Percentiles rank a stretch among this genome's conserved stretches.
These are phyloP conservation scores for Aethionema arabicum DNA, from an alignment of 345 rosid genomes.

Conservation along the genomic window DNA sequence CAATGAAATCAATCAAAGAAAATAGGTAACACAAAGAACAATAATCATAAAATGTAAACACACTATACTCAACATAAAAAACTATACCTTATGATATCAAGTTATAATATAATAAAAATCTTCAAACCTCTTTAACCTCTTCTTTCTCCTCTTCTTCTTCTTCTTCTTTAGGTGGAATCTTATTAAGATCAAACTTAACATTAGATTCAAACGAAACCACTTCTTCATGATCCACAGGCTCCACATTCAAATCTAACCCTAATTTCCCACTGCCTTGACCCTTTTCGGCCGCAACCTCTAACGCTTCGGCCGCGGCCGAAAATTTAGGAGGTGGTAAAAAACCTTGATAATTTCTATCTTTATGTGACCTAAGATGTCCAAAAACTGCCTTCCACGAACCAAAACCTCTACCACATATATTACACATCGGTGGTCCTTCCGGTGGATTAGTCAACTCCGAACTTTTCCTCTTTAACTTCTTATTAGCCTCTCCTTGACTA, in stretches of 20 bases:
- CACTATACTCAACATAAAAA: too few relatives aligned
- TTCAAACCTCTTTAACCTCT: background rate
- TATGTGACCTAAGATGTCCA: constrained; percentile 44
- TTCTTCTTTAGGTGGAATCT: constrained; percentile 26
- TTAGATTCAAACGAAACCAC: background rate
- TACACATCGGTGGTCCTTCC: constrained; percentile 26
- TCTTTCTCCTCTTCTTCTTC: background rate
- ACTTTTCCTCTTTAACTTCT: constrained; percentile 5
- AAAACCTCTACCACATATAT: constrained; percentile 29
- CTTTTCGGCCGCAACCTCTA: background rate
- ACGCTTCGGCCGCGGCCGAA: background rate
- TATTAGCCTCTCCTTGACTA: background rate
- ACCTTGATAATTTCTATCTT: constrained; percentile 12
- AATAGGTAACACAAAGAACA: too few relatives aligned
- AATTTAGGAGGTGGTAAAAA: constrained; percentile 38
- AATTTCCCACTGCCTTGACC: background rate
- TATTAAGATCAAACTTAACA: constrained; percentile 30
- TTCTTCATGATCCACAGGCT: background rate
- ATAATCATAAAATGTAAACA: too few relatives aligned
- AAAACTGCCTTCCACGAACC: constrained; percentile 39
- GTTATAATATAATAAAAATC: too few relatives aligned
- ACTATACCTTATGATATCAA: background rate
- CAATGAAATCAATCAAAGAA: too few relatives aligned
- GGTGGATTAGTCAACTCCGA: constrained; percentile 21
- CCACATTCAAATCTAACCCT: constrained; percentile 24